Evolutionary conservation across 192 early-diverging fungal species (phyloP).

Genomic region (Coemansia sp.): DNA sequence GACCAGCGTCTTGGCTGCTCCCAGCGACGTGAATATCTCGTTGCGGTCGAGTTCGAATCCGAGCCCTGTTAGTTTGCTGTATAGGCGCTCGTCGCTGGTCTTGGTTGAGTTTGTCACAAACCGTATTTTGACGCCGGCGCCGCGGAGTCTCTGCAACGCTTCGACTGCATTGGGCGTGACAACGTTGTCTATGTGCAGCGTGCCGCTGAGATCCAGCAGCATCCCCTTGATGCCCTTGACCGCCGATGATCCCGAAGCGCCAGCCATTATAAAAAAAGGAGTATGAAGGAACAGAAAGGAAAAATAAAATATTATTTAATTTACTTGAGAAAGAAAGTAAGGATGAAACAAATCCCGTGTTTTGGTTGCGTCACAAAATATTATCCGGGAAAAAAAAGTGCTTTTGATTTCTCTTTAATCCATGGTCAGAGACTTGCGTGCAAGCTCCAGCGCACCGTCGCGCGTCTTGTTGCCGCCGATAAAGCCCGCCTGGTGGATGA

Average conservation of each 20-base stretch:
- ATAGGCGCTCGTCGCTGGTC: slow-evolving; percentile 57
- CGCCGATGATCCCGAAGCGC: not conserved
- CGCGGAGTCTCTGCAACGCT: slow-evolving; percentile 63
- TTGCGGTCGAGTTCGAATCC: slow-evolving; percentile 62
- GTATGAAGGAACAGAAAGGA: not conserved
- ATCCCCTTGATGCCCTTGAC: slow-evolving; percentile 50
- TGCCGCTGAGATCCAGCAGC: slow-evolving; percentile 77
- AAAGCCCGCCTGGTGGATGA: slow-evolving; percentile 84
- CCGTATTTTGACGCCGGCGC: slow-evolving; percentile 53
- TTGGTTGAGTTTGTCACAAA: slow-evolving; percentile 93
- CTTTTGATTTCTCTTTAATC: slow-evolving; percentile 7
- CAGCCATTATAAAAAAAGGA: not conserved
- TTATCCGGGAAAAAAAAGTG: not conserved
- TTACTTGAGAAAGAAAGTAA: not conserved
- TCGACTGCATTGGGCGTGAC: slow-evolving; percentile 62
- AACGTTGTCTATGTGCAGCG: slow-evolving; percentile 69
- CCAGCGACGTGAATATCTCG: slow-evolving; percentile 79
- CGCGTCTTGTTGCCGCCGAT: slow-evolving; percentile 81
- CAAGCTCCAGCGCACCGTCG: slow-evolving; percentile 66
- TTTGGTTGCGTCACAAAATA: not conserved
- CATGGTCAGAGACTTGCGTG: slow-evolving; percentile 50
- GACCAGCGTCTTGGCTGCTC: slow-evolving; percentile 69
- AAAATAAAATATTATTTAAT: not conserved
- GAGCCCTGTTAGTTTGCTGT: slow-evolving; percentile 58
- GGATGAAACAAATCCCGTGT: not conserved